Percentiles rank a stretch among this genome's conserved stretches.
Evolutionary conservation across 495 filamentous ascomycete genomes (phyloP).

Genomic region (Aspergillus bridgeri): DNA sequence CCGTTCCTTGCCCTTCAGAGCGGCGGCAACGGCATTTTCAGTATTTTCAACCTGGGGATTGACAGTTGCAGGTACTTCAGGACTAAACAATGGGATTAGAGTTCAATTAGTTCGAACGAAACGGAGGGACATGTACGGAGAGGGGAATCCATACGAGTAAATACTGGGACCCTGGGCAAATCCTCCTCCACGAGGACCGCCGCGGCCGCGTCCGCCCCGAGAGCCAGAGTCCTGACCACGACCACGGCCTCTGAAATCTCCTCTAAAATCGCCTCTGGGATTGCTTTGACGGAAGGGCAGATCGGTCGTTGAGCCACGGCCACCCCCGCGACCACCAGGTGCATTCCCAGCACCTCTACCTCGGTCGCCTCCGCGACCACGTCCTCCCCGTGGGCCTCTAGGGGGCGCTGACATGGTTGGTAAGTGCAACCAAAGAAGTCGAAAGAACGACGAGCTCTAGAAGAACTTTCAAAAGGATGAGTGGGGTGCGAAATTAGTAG

Average conservation of each 20-base stretch:
- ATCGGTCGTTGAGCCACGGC: constrained; percentile 2
- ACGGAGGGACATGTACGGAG: not conserved
- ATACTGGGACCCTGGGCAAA: constrained; percentile 25
- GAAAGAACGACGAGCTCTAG: not conserved
- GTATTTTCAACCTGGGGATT: constrained; percentile 26
- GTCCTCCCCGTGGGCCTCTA: constrained; percentile 13
- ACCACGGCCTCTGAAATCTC: constrained; percentile 10
- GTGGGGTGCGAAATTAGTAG: not conserved
- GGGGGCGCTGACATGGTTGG: constrained; percentile 11
- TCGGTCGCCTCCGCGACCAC: constrained; percentile 19
- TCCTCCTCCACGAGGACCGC: constrained; percentile 14
- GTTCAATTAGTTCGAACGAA: not conserved
- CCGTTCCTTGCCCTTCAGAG: constrained; percentile 21
- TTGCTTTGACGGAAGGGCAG: constrained; percentile 7
- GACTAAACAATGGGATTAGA: constrained; percentile 15
- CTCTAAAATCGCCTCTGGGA: not conserved
- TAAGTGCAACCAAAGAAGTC: not conserved
- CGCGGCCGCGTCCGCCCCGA: constrained; percentile 17
- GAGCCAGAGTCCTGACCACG: constrained; percentile 7
- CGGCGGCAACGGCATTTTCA: constrained; percentile 27
- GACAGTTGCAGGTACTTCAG: constrained; percentile 14
- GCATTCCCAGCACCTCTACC: constrained; percentile 16
- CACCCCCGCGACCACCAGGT: constrained; percentile 6
- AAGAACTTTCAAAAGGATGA: not conserved
- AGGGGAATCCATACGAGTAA: constrained; percentile 22